Percentiles rank a stretch among this genome's conserved stretches.
Evolutionary conservation across 2,329 filamentous ascomycete species (phyloP).

Genomic region (Chaetomiaceae sp.): DNA sequence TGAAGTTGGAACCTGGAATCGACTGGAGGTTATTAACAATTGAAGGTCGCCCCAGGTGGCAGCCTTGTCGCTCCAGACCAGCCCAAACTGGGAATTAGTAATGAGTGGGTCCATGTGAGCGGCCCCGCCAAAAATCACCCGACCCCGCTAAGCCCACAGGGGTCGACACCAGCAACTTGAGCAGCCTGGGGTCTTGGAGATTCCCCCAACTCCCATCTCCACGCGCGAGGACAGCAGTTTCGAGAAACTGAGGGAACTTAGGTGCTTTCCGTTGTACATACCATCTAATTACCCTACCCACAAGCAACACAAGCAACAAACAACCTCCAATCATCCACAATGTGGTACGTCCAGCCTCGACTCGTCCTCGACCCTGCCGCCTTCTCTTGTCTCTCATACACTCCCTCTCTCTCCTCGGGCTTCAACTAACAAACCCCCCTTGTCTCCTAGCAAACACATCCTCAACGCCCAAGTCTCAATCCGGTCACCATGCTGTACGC

Average conservation of each 20-base stretch:
- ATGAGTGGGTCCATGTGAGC: not conserved
- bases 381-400: not conserved
- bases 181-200: no score
- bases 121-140: not conserved
- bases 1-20: not conserved
- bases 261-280: no score
- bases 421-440: slow-evolving; percentile 7
- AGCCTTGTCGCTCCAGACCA: not conserved
- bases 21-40: no score
- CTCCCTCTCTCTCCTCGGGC: not conserved
- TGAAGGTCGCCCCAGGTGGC: no score
- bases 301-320: no score
- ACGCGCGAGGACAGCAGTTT: no score
- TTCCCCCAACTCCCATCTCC: no score
- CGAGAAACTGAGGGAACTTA: no score
- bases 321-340: slow-evolving; percentile 7
- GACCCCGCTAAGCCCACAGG: not conserved
- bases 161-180: no score
- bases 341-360: slow-evolving; percentile 30
- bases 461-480: slow-evolving; percentile 97
- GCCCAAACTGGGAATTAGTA: not conserved
- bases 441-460: slow-evolving; percentile 76
- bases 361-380: no score
- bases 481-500: slow-evolving; percentile 87
- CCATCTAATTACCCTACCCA: no score